A percentile compares a stretch with the other conserved stretches of the same genome.
phyloP scores from a whole-genome alignment of 2,329 filamentous ascomycete species.

The Trichothecium roseum region DNA sequence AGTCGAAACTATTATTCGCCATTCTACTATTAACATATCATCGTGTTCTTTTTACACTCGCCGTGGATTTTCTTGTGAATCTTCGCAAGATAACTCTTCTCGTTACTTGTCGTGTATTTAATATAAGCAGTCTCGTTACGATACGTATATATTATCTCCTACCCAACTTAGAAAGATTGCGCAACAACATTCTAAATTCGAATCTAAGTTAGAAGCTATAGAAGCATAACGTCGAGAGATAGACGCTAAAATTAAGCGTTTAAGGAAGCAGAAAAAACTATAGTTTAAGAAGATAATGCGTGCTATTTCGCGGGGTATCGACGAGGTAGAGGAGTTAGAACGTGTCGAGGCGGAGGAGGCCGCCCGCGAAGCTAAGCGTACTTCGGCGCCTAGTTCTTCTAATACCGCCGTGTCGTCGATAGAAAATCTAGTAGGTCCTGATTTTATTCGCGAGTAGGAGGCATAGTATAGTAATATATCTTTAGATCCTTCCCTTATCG shows the following conservation, averaged over 20 bases:
- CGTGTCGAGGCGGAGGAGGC: conserved; percentile 1
- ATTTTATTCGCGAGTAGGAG: not conserved
- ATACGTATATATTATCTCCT: not conserved
- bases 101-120: not conserved
- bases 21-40: not conserved
- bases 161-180: not conserved
- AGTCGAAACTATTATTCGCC: not conserved
- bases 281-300: conserved; percentile 4
- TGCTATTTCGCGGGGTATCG: conserved; percentile 1
- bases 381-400: conserved; percentile 1
- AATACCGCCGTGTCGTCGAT: too few species aligned
- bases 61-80: too few species aligned
- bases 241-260: not conserved
- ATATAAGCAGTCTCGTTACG: not conserved
- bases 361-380: not conserved
- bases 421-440: not conserved
- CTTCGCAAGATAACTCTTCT: not conserved
- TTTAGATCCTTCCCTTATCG: not conserved
- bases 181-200: too few species aligned
- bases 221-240: not conserved
- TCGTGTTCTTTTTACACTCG: not conserved
- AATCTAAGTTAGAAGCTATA: too few species aligned
- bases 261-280: conserved; percentile 3
- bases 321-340: conserved; percentile 5
- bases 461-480: not conserved